Percentiles rank a stretch among this genome's conserved stretches.
Conservation (phyloP, 805 yeast genomes). For the Blastobotrys attinorum region DNA sequence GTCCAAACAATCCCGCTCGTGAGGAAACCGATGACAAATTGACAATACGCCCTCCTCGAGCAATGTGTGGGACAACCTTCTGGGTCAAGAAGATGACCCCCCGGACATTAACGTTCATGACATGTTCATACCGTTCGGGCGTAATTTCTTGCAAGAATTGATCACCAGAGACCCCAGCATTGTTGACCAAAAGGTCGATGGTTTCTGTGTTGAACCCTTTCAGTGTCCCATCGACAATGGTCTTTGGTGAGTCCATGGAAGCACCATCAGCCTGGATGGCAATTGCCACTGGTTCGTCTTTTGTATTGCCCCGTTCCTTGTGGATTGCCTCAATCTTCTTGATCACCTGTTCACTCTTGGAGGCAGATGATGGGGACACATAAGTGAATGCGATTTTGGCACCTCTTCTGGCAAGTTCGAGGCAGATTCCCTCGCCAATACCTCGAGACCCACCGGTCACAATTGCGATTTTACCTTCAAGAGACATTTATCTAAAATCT, state of each 20-base stretch:
- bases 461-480: constrained; percentile 10
- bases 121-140: constrained; percentile 33
- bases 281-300: constrained; percentile 23
- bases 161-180: constrained; percentile 38
- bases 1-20: constrained; percentile 33
- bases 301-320: constrained; percentile 22
- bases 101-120: constrained; percentile 29
- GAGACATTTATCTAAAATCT: too few species aligned
- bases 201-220: constrained; percentile 22
- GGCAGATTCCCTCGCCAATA: constrained; percentile 46
- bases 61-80: constrained; percentile 34
- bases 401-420: constrained; percentile 46
- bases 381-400: constrained; percentile 30
- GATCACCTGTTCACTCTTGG: constrained; percentile 22
- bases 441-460: constrained; percentile 53
- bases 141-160: constrained; percentile 33
- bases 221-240: constrained; percentile 28
- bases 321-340: constrained; percentile 30
- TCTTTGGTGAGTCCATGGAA: constrained; percentile 25
- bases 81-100: constrained; percentile 32
- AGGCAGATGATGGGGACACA: constrained; percentile 6
- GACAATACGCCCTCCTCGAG: constrained; percentile 39
- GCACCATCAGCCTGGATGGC: constrained; percentile 23
- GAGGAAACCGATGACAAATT: constrained; percentile 37
- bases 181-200: constrained; percentile 37